Evolutionary conservation across 768 basidiomycete genomes (phyloP), one percentile per base, ranked within the genome.

Genomic region (Collybia nuda): DNA sequence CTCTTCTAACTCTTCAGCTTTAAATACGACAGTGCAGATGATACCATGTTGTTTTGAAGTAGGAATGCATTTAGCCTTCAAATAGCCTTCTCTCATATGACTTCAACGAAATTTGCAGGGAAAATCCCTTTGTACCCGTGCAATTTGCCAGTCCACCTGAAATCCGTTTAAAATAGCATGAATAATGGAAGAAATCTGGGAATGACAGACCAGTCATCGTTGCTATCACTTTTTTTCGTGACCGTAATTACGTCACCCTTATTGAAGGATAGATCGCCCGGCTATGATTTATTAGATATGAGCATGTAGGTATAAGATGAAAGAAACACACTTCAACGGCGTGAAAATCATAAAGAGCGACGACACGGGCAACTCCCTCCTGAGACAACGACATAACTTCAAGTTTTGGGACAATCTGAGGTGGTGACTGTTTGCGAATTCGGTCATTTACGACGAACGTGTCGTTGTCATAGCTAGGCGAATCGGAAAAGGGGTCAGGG

Each of bases 31-130:
- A n/a, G 5, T n/a, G 32, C 41, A 48, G 14, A 41, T 24, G 22
- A 37, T 39, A 45, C 24, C 37, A 26, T 38, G 29, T 36, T 22
- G 45, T 12, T 24, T 28, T 47, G 48, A n/a, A 35, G 26, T 47
- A 5, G 37, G n/a, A n/a, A n/a, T n/a, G n/a, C n/a, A n/a, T n/a
- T n/a, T n/a, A n/a, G n/a, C n/a, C n/a, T n/a, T n/a, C n/a, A n/a
- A n/a, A n/a, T n/a, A n/a, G n/a, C n/a, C n/a, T n/a, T n/a, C 18
- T 22, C 28, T 65, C 59, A 77, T 29, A 71, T 68, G 46, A 90
- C 66, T 62, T 90, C 86, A n/a, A 90, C 86, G 58, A 89, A 90
- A 63, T 91, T 91, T 14, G 90, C 90, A 28, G 90, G 90, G 65
- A 93, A 92, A 40, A 86, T 78, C 0, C 90, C 90, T 56, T 80